Evolutionary conservation across 306 rosid genomes (phyloP).

Genomic region (Vachellia collinsii): DNA sequence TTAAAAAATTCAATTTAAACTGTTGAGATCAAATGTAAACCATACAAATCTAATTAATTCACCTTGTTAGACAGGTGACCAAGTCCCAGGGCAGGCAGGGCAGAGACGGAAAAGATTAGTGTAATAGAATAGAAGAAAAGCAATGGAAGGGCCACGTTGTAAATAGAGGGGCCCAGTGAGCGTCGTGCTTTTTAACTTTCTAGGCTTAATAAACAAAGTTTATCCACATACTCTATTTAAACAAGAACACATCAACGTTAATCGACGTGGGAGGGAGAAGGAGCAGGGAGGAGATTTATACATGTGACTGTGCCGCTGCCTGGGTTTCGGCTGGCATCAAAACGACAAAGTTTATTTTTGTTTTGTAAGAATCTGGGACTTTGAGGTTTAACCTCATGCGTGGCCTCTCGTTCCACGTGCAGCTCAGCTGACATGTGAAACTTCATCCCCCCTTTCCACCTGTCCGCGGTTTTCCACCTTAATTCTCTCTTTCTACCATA

Average conservation of each 20-base stretch:
- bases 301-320: background rate
- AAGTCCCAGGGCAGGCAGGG: too few species aligned
- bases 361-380: background rate
- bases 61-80: too few species aligned
- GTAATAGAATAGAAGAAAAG: background rate
- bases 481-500: background rate
- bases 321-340: slow-evolving; percentile 31
- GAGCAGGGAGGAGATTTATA: background rate
- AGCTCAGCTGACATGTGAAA: slow-evolving; percentile 5
- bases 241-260: background rate
- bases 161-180: background rate
- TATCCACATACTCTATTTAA: background rate
- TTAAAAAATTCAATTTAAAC: too few species aligned
- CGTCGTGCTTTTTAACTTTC: background rate
- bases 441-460: slow-evolving; percentile 30
- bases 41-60: too few species aligned
- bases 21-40: too few species aligned
- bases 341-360: slow-evolving; percentile 12
- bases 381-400: background rate
- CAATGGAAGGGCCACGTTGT: background rate
- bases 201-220: background rate
- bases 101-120: background rate
- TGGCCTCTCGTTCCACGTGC: slow-evolving; percentile 44
- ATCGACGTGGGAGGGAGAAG: background rate
- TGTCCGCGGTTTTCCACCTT: slow-evolving; percentile 46